These are phyloP conservation scores for Myochromella boudieri DNA, from an alignment of 768 basidiomycete genomes.

Conservation along the genomic window DNA sequence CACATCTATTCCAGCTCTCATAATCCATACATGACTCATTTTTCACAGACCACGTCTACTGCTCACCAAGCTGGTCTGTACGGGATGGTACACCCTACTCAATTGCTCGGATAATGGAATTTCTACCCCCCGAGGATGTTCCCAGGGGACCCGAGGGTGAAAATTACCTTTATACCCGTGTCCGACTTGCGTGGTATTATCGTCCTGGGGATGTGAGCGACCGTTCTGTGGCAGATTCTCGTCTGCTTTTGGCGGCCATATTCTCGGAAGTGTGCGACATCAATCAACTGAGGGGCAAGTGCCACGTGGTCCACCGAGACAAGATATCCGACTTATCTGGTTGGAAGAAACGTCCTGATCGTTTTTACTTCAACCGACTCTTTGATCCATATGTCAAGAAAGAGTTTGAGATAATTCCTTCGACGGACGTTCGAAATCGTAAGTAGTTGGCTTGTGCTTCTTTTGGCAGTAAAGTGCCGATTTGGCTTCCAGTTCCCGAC, in stretches of 20 bases:
- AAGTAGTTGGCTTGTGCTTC: conserved; percentile 30
- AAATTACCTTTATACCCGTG: conserved; percentile 74
- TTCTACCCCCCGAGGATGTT: conserved; percentile 77
- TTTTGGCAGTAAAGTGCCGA: conserved; percentile 20
- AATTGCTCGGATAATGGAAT: conserved; percentile 96
- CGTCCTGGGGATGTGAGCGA: conserved; percentile 95
- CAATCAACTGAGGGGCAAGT: conserved; percentile 88
- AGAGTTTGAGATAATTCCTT: conserved; percentile 94
- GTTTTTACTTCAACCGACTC: conserved; percentile 93
- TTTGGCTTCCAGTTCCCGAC: conserved; percentile 62
- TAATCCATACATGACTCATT: conserved; percentile 26
- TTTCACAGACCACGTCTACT: conserved; percentile 92
- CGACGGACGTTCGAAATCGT: conserved; percentile 88
- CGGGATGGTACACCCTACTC: conserved; percentile 96
- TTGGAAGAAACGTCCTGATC: conserved; percentile 93
- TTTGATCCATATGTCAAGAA: conserved; percentile 99
- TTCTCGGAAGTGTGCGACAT: conserved; percentile 96
- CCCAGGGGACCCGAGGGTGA: conserved; percentile 66
- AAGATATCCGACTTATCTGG: conserved; percentile 90
- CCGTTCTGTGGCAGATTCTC: conserved; percentile 86
- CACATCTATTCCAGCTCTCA: conserved; percentile 15
- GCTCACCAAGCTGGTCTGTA: conserved; percentile 88
- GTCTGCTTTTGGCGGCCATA: conserved; percentile 91
- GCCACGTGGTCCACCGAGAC: conserved; percentile 93
- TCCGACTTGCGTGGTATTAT: conserved; percentile 95